Percentiles rank a stretch among this genome's conserved stretches.
Evolutionary conservation across 2,329 filamentous ascomycete species (phyloP).

Genomic region (Fusarium protoensiforme): DNA sequence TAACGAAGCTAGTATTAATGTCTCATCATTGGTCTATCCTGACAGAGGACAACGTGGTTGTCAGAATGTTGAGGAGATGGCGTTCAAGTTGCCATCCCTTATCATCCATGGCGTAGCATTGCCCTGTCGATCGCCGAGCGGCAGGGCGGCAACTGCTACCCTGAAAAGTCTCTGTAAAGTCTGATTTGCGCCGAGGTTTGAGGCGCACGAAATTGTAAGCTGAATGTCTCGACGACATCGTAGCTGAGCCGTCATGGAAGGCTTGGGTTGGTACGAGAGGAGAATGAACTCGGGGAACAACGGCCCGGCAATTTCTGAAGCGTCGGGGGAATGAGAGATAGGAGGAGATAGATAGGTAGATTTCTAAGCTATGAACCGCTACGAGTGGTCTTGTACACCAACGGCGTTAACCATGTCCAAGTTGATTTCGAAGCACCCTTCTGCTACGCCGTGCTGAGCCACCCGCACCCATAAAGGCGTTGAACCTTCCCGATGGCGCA

Average conservation of each 20-base stretch:
- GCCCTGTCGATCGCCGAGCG: not conserved
- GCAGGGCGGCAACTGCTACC: not conserved
- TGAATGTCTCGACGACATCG: not conserved
- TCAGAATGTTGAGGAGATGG: not conserved
- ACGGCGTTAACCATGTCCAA: not conserved
- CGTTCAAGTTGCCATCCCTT: not conserved
- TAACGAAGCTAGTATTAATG: not conserved
- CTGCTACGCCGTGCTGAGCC: not conserved
- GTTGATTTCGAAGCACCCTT: not conserved
- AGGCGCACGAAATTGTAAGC: not conserved
- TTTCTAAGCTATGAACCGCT: not conserved
- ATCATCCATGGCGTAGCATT: not conserved
- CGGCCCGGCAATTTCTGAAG: not conserved
- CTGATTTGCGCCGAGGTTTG: not conserved
- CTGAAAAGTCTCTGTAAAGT: not conserved
- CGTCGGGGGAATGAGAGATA: not conserved
- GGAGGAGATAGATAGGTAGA: not conserved
- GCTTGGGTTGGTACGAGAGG: not conserved
- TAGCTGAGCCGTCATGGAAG: not conserved
- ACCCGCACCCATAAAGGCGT: not conserved
- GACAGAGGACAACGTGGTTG: not conserved
- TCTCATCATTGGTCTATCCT: not conserved
- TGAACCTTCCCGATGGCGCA: slow-evolving; percentile 50
- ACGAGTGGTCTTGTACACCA: not conserved
- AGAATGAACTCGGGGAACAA: not conserved